A percentile compares a stretch with the other conserved stretches of the same genome.
Conservation (phyloP, 2,329 filamentous ascomycete species). For the Colletotrichum orbiculare region DNA sequence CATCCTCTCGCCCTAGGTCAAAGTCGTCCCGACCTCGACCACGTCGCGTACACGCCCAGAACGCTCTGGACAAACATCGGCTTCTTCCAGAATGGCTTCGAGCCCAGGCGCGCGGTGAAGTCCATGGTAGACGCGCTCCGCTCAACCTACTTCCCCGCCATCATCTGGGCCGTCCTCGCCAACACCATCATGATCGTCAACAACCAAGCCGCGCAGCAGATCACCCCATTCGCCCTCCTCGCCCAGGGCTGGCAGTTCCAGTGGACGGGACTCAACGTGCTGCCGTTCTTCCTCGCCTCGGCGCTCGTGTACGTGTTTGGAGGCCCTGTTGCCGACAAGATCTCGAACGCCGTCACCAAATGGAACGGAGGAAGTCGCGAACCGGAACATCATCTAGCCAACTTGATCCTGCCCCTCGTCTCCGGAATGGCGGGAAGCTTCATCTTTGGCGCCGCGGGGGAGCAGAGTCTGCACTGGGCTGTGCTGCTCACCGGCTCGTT, state of each 20-base stretch:
- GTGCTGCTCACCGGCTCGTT: constrained; percentile 42
- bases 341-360: constrained; percentile 44
- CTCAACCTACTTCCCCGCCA: constrained; percentile 46
- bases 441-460: constrained; percentile 45
- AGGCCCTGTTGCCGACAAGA: constrained; percentile 44
- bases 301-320: constrained; percentile 41
- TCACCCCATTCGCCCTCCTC: constrained; percentile 27
- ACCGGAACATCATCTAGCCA: constrained; percentile 47
- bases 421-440: constrained; percentile 44
- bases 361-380: constrained; percentile 43
- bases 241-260: constrained; percentile 44
- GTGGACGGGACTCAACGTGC: constrained; percentile 42
- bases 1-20: constrained; percentile 42
- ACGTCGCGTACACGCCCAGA: constrained; percentile 40
- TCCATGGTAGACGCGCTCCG: constrained; percentile 45
- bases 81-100: constrained; percentile 44
- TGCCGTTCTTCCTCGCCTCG: constrained; percentile 40
- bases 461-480: constrained; percentile 42
- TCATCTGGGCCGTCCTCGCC: constrained; percentile 46
- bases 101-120: constrained; percentile 39
- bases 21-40: constrained; percentile 44
- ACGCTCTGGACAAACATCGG: constrained; percentile 46
- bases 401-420: constrained; percentile 44
- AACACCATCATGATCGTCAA: constrained; percentile 46
- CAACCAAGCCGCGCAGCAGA: constrained; percentile 44